Evolutionary conservation across 371 early-diverging fungal species (phyloP).

Genomic region (Smittium culicis): DNA sequence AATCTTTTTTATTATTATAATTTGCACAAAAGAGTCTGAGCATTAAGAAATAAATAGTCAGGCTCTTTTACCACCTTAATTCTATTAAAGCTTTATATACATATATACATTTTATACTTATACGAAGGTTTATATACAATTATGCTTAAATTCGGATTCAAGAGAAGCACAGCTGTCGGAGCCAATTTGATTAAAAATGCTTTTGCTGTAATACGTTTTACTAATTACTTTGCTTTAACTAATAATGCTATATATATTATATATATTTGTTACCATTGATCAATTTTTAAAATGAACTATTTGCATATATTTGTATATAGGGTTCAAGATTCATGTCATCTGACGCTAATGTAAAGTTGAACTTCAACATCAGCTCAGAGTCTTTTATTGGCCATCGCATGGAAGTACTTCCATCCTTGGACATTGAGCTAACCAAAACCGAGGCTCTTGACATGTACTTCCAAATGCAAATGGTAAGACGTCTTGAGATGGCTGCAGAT

Average conservation of each 20-base stretch:
- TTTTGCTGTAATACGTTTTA: neutral
- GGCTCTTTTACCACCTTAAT: too few species aligned
- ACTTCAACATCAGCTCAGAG: neutral
- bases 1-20: too few species aligned
- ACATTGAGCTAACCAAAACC: conserved; percentile 43
- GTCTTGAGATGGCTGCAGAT: conserved; percentile 91
- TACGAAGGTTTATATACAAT: too few species aligned
- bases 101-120: too few species aligned
- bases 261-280: neutral
- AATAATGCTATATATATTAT: neutral
- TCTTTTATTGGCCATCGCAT: conserved; percentile 3
- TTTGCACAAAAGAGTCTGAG: too few species aligned
- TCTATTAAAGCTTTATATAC: too few species aligned
- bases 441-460: conserved; percentile 72
- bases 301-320: neutral
- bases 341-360: neutral
- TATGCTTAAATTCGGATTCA: neutral
- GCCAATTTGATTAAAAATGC: neutral
- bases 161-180: neutral
- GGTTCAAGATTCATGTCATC: neutral
- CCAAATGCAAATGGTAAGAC: conserved; percentile 75
- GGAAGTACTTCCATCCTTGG: conserved; percentile 42
- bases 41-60: too few species aligned
- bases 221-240: neutral
- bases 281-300: neutral